phyloP scores from a whole-genome alignment of 2,329 filamentous ascomycete genomes.

The Clathrospora elynae region DNA sequence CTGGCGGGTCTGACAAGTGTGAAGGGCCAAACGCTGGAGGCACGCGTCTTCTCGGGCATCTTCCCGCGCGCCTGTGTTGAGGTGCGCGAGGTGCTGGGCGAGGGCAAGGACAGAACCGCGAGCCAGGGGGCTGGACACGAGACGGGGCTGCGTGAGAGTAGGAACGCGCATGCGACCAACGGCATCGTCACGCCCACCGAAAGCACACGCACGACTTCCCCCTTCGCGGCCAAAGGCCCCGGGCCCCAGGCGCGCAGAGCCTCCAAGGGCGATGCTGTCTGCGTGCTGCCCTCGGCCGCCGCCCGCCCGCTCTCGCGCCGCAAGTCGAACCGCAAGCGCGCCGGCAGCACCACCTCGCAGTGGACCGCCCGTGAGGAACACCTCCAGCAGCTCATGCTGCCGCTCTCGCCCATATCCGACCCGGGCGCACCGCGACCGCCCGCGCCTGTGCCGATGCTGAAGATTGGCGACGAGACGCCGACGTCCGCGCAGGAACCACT shows the following conservation, averaged over 20 bases:
- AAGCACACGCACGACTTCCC: slow-evolving; percentile 42
- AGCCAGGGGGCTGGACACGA: slow-evolving; percentile 23
- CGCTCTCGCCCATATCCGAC: slow-evolving; percentile 55
- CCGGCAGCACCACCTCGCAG: slow-evolving; percentile 44
- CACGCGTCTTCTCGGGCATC: slow-evolving; percentile 96
- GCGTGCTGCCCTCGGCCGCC: slow-evolving; percentile 31
- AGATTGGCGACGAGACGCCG: slow-evolving; percentile 95
- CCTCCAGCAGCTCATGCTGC: slow-evolving; percentile 47
- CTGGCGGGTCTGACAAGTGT: slow-evolving; percentile 88
- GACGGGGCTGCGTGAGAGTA: slow-evolving; percentile 22
- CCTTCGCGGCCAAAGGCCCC: slow-evolving; percentile 24
- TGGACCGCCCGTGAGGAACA: slow-evolving; percentile 49
- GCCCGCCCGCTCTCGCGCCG: slow-evolving; percentile 36
- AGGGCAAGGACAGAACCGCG: slow-evolving; percentile 34
- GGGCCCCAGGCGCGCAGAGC: slow-evolving; percentile 20
- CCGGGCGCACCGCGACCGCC: slow-evolving; percentile 75
- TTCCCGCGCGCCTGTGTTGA: slow-evolving; percentile 95
- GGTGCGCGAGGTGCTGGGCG: slow-evolving; percentile 87
- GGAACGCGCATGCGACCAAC: slow-evolving; percentile 38
- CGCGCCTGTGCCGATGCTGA: slow-evolving; percentile 94
- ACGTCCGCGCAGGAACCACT: slow-evolving; percentile 87
- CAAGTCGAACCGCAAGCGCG: slow-evolving; percentile 40
- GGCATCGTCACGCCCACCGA: slow-evolving; percentile 48
- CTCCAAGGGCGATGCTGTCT: slow-evolving; percentile 35
- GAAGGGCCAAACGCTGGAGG: slow-evolving; percentile 91